A percentile compares a stretch with the other conserved stretches of the same genome.
Conservation (phyloP, 345 rosid genomes). For the Rhodamnia rubescens region DNA sequence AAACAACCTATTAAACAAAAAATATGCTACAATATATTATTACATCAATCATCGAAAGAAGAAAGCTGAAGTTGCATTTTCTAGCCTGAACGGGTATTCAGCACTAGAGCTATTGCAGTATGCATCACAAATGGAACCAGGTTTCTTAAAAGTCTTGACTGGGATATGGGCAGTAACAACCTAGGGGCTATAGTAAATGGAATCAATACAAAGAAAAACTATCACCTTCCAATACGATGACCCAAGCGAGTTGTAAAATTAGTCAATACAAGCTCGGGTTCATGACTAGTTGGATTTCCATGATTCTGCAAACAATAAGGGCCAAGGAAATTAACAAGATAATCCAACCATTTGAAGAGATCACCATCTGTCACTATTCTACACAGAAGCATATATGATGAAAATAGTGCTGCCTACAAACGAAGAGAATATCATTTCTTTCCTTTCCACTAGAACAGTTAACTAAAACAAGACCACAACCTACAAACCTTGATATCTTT, state of each 20-base stretch:
- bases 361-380: background rate
- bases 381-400: background rate
- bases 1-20: background rate
- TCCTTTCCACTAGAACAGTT: background rate
- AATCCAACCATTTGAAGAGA: background rate
- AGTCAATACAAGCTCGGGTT: constrained; percentile 75
- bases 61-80: background rate
- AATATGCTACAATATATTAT: background rate
- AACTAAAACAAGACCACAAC: background rate
- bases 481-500: constrained; percentile 77
- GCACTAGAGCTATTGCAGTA: background rate
- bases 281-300: constrained; percentile 89
- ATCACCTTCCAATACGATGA: constrained; percentile 82
- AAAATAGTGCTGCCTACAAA: background rate
- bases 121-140: background rate
- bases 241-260: constrained; percentile 92
- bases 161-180: background rate
- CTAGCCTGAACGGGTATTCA: background rate
- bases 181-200: background rate
- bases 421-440: background rate
- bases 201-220: background rate
- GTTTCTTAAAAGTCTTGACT: background rate
- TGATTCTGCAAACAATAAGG: constrained; percentile 51
- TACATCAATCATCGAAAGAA: background rate
- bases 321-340: background rate